Evolutionary conservation across 2,329 filamentous ascomycete genomes (phyloP).

Genomic region (Fusarium brachygibbosum): DNA sequence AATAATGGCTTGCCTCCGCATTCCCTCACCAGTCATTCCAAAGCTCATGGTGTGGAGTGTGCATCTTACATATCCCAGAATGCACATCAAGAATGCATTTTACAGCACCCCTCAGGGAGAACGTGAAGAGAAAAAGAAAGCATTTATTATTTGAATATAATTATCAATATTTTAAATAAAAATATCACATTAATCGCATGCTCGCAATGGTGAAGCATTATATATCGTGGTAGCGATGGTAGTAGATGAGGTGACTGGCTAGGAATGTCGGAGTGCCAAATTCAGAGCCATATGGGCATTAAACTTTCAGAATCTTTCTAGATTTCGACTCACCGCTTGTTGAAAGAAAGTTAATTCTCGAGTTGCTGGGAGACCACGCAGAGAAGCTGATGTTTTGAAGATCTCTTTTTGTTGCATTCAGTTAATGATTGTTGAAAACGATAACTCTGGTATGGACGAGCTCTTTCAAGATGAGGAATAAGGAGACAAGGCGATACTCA

Average conservation of each 20-base stretch:
- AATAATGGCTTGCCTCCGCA: slow-evolving; percentile 43
- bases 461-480: not conserved
- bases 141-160: not conserved
- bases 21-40: slow-evolving; percentile 42
- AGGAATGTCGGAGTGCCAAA: slow-evolving; percentile 36
- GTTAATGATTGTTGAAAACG: slow-evolving; percentile 11
- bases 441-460: slow-evolving; percentile 2
- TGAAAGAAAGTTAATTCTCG: slow-evolving; percentile 34
- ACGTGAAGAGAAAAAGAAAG: not conserved
- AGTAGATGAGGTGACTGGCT: not conserved
- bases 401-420: slow-evolving; percentile 13
- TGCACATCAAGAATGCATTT: slow-evolving; percentile 34
- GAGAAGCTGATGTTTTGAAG: slow-evolving; percentile 31
- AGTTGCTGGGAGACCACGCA: slow-evolving; percentile 37
- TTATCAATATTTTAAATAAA: no score
- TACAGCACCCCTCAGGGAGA: slow-evolving; percentile 27
- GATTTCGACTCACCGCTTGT: slow-evolving; percentile 27
- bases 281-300: slow-evolving; percentile 20
- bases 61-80: slow-evolving; percentile 33
- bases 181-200: not conserved
- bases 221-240: not conserved
- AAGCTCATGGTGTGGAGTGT: slow-evolving; percentile 38
- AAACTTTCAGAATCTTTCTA: slow-evolving; percentile 39
- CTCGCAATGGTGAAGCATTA: not conserved
- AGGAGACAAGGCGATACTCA: not conserved